Evolutionary conservation across 768 basidiomycete species (phyloP), one percentile per base, ranked within the genome.

Genomic region (Tephrocybe sp.): DNA sequence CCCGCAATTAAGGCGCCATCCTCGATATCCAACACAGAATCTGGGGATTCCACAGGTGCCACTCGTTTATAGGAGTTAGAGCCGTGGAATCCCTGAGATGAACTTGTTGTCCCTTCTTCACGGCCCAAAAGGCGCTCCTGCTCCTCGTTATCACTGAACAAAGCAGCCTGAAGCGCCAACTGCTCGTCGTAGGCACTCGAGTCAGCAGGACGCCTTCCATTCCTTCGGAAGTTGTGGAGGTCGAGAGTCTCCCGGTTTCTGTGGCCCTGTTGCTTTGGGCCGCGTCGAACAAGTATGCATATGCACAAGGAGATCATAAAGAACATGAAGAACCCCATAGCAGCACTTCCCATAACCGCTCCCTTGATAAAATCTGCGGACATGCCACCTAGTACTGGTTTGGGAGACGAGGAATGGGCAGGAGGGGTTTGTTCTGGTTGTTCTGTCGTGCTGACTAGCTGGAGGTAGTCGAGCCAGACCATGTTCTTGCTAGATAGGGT

Each of bases 381-480:
- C 15, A 6, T 34, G 13, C 15, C 11, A 4, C 33, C 33, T 34
- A 10, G 13, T 29, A 7, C 15, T 10, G 33, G 7, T 4, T 4
- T 15, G 15, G 5, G 4, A 7, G 33, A n/a, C 4, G 33, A 15
- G 15, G 33, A n/a, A 15, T 34, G 13, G 8, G 9, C 33, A n/a
- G 33, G 33, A 34, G 33, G 13, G 33, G 13, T 7, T 3, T 19
- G 22, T 24, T 41, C 40, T n/a, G 40, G 33, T 2, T 23, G 40
- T 16, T 41, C 40, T n/a, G 40, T 41, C 22, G 12, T 41, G 38
- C 47, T 40, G 37, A 40, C 21, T 8, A 49, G 23, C 31, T 49
- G 29, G 12, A 50, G 27, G 18, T 44, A 50, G 23, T 50, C 49
- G 23, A 50, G 33, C 42, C 49, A 36, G 42, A 50, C 31, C 34